phyloP scores from a whole-genome alignment of 2,329 filamentous ascomycete genomes.

The Pseudogymnoascus sp. region DNA sequence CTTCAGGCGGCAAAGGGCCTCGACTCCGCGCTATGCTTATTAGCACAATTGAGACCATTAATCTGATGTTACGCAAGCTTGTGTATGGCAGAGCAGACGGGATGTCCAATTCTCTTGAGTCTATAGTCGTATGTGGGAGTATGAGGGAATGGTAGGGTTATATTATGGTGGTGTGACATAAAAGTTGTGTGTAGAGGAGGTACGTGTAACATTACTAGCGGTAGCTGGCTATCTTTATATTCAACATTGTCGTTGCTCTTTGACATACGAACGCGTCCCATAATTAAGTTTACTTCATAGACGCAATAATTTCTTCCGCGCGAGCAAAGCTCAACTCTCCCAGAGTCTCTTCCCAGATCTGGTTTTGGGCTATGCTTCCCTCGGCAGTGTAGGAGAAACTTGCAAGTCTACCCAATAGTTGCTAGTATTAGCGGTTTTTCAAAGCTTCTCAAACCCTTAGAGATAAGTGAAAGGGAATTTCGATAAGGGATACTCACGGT shows the following conservation, averaged over 20 bases:
- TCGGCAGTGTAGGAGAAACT: slow-evolving; percentile 29
- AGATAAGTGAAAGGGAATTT: neutral
- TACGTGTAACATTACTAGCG: neutral
- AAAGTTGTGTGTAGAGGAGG: neutral
- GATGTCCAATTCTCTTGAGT: no score
- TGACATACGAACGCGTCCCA: no score
- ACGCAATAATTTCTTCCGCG: slow-evolving; percentile 11
- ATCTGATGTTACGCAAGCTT: no score
- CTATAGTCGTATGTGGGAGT: no score
- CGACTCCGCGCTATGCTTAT: no score
- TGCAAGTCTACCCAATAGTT: slow-evolving; percentile 25
- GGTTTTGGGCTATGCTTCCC: slow-evolving; percentile 29
- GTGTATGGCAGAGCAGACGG: no score
- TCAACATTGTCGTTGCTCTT: neutral
- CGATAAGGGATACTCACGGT: slow-evolving; percentile 32
- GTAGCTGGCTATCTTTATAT: neutral
- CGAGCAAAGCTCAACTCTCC: slow-evolving; percentile 30
- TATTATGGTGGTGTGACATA: no score
- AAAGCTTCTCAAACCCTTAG: neutral
- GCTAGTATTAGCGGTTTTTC: neutral
- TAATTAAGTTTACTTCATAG: neutral
- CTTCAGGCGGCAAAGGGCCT: no score
- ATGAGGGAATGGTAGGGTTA: no score
- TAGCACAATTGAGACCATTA: no score
- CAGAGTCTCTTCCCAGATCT: slow-evolving; percentile 35